Base-by-base conservation (phyloP, 495 filamentous ascomycete species). In the Podospora fimiseda region DNA sequence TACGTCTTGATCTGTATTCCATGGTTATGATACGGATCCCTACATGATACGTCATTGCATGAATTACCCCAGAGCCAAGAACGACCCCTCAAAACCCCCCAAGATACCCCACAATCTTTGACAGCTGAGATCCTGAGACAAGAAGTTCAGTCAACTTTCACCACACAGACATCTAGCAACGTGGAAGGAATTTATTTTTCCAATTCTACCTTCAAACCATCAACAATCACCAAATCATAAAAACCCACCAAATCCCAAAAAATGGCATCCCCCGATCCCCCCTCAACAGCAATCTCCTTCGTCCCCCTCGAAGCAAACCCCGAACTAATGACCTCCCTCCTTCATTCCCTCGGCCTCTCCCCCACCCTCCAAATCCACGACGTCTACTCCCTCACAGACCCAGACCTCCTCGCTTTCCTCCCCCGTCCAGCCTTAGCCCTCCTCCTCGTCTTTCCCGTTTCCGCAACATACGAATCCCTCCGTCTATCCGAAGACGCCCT, bases 391-490 rank as follows among this genome's bases (percentile, higher is more conserved):
- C 83, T 95, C 64, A 80, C 85, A 48, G 87, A 91, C 33, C 81
- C 85, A 0, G 85, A 90, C 44, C 77, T 92, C 16, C 79, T 95
- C 36, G 77, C 81, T 57, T 85, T 90, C 72, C 74, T 95, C 43
- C 89, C 90, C 9, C 85, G 89, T n/a, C 89, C 89, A 43, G 84
- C 85, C 3, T 79, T 84, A 57, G 90, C 88, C 22, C 78, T 95
- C 16, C 80, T 95, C 52, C 83, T 94, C 70, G 88, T 94, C 60
- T 89, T 92, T 70, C 90, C 89, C 54, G 76, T 90, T 55, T 82
- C 79, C n/a, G 66, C 72, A 40, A 72, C 80, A 33, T 93, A 89
- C 74, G 82, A 89, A 70, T 69, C 74, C 43, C 76, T 77, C 57
- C 82, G 87, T 21, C 66, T 74, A 21, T 65, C 75, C 51, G 88